Conservation (phyloP, 306 rosid species). For the Fragaria ananassa region DNA sequence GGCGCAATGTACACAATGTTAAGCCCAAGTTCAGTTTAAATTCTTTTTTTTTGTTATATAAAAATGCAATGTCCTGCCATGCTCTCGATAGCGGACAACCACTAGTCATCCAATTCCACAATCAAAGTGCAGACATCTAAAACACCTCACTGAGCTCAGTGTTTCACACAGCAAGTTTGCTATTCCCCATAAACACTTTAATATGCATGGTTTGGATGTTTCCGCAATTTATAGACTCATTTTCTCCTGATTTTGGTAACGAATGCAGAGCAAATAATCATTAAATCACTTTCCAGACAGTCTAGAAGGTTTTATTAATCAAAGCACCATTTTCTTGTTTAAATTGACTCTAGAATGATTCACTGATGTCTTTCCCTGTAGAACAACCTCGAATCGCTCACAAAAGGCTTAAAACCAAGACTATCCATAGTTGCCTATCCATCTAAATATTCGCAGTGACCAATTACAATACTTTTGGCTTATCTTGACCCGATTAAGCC, state of each 20-base stretch:
- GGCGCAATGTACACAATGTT: background rate
- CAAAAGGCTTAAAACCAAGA: background rate
- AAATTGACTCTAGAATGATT: background rate
- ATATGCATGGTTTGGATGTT: background rate
- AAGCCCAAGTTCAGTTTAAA: background rate
- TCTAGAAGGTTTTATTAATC: background rate
- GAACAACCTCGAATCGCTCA: background rate
- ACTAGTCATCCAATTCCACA: background rate
- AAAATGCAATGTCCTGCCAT: background rate
- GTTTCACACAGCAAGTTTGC: background rate
- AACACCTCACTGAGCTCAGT: background rate
- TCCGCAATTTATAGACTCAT: background rate
- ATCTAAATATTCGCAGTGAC: background rate
- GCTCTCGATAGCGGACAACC: background rate
- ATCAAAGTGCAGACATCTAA: slow-evolving; percentile 1
- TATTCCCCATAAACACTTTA: background rate
- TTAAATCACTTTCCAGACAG: background rate
- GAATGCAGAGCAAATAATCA: background rate
- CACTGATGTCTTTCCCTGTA: background rate
- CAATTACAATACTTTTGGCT: background rate
- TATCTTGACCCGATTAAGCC: background rate
- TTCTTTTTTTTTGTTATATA: background rate
- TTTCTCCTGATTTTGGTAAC: background rate
- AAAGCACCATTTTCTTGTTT: background rate
- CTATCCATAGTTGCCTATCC: background rate